Evolutionary conservation across 805 yeast species (phyloP), one percentile per base, ranked within the genome.

Genomic region (Sugiyamaella smithiae): DNA sequence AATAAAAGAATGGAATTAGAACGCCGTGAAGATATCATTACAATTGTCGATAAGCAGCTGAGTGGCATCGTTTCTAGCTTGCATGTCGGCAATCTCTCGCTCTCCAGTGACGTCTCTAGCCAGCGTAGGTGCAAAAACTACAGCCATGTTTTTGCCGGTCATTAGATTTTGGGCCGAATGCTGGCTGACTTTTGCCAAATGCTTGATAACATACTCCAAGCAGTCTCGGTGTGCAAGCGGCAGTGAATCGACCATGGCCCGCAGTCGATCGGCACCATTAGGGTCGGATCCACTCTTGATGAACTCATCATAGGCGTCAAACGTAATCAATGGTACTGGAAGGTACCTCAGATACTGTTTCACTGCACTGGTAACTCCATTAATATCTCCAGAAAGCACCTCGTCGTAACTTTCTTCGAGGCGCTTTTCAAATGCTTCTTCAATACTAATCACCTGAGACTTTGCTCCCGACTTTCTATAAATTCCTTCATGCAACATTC

Each of bases 61-160:
- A 3, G 93, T 84, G 23, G 83, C 80, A 32, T 79, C 84, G 55
- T 87, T 88, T 63, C 91, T 77, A 44, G 80, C 75, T 22, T 84
- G 85, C 85, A 88, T 88, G 65, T 93, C 98, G 46, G 73, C 61
- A 64, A 93, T 79, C 65, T 93, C 99, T 47, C 83, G 77, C 55
- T 85, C 88, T 5, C 95, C 90, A 35, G 81, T 75, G 51, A 75
- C 69, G 59, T 88, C 96, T 42, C 96, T 75, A 0, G 89, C 84
- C 38, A 93, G 68, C 5, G 97, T 88, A 2, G 99, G 98, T 1
- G 97, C 96, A 73, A 93, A 93, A 5, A 91, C 97, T 38, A 93
- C 88, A 0, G 96, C 83, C 46, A 93, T 68, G 60, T 93, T 89
- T 65, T 82, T 82, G 57, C 77, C 72, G 36, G 78, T 86, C 99